A percentile compares a stretch with the other conserved stretches of the same genome.
Conservation (phyloP, 2,329 filamentous ascomycete species). For the Penicillium sp. region DNA sequence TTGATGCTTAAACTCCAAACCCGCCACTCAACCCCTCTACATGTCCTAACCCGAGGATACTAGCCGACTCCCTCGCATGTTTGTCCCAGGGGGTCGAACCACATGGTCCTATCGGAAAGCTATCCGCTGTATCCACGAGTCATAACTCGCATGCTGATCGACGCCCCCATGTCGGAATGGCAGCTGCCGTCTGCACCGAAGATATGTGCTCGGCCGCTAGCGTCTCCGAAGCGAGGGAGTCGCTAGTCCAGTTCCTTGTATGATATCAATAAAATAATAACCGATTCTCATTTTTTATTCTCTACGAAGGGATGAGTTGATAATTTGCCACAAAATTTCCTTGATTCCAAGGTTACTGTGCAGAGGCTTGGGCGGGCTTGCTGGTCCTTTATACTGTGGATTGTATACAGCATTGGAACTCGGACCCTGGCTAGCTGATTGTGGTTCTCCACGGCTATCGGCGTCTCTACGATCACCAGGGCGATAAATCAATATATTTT, state of each 20-base stretch:
- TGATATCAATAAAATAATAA: constrained; percentile 6
- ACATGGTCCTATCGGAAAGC: constrained; percentile 17
- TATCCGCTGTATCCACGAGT: constrained; percentile 4
- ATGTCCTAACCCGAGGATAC: neutral
- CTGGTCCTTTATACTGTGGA: neutral
- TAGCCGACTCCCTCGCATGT: constrained; percentile 11
- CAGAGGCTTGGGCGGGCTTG: neutral
- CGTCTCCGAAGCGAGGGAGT: constrained; percentile 13
- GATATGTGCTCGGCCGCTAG: neutral
- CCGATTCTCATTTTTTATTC: constrained; percentile 8
- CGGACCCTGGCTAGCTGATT: neutral
- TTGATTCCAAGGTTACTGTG: neutral
- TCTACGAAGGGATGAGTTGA: constrained; percentile 4
- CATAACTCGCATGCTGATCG: constrained; percentile 8
- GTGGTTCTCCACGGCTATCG: neutral
- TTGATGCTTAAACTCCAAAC: constrained; percentile 5
- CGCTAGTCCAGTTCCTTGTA: neutral
- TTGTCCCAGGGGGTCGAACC: constrained; percentile 4
- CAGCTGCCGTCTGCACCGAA: neutral
- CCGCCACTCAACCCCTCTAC: neutral
- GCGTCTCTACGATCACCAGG: neutral
- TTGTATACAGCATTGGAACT: neutral
- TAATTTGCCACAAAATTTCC: neutral
- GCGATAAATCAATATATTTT: neutral
- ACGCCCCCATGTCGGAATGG: constrained; percentile 7